These are phyloP conservation scores for Imleria badia DNA, from an alignment of 768 basidiomycete genomes.

Conservation along the genomic window DNA sequence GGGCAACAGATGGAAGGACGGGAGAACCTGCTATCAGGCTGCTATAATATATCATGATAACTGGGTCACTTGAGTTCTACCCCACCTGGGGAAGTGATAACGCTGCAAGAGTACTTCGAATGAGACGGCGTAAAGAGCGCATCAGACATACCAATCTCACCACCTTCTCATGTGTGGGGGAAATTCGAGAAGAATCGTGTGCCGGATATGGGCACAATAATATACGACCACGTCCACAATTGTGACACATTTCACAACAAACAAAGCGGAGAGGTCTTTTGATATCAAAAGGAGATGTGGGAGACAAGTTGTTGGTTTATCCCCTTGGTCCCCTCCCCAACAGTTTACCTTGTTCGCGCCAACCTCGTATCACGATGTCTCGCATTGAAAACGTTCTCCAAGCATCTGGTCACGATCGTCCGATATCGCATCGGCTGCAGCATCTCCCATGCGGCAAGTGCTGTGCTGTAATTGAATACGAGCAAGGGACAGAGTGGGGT, in stretches of 20 bases:
- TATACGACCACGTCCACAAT: slow-evolving; percentile 18
- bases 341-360: slow-evolving; percentile 13
- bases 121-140: slow-evolving; percentile 23
- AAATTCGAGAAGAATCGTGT: slow-evolving; percentile 19
- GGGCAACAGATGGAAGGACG: slow-evolving; percentile 14
- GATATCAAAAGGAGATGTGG: slow-evolving; percentile 24
- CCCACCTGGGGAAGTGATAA: slow-evolving; percentile 12
- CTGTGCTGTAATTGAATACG: slow-evolving; percentile 26
- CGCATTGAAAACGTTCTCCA: slow-evolving; percentile 10
- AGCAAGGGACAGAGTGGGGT: slow-evolving; percentile 24
- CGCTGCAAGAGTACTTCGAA: slow-evolving; percentile 17
- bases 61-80: slow-evolving; percentile 8
- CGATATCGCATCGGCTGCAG: slow-evolving; percentile 8
- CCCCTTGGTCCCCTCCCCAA: slow-evolving; percentile 1
- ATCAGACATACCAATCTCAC: slow-evolving; percentile 21
- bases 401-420: slow-evolving; percentile 9
- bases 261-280: slow-evolving; percentile 24
- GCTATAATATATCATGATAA: slow-evolving; percentile 7
- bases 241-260: slow-evolving; percentile 32
- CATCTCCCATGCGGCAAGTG: slow-evolving; percentile 31
- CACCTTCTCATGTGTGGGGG: slow-evolving; percentile 21
- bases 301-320: slow-evolving; percentile 3
- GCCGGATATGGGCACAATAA: slow-evolving; percentile 24
- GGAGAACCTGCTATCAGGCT: slow-evolving; percentile 7
- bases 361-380: slow-evolving; percentile 18